Evolutionary conservation across 1,284 basidiomycete genomes (phyloP).

Genomic region (Anthracocystis panici-leucophaei): DNA sequence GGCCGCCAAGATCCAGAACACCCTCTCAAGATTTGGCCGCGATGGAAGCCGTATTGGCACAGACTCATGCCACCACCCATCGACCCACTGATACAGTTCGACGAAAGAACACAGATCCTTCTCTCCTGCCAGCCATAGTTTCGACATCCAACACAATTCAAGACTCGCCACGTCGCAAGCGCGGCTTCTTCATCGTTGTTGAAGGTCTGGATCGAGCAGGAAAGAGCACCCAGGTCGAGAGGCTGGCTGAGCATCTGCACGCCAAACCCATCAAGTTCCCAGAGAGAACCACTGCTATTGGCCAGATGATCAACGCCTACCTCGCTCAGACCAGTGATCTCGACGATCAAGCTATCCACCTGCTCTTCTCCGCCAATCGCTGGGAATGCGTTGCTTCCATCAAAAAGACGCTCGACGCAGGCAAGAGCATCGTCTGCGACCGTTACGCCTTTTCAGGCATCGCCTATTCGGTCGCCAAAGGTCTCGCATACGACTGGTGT

Average conservation of each 20-base stretch:
- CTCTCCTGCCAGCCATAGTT: neutral
- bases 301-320: slow-evolving; percentile 93
- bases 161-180: slow-evolving; percentile 23
- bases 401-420: slow-evolving; percentile 74
- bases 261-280: slow-evolving; percentile 66
- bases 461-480: slow-evolving; percentile 90
- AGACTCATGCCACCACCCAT: slow-evolving; percentile 14
- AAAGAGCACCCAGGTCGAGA: slow-evolving; percentile 67
- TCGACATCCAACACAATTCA: neutral
- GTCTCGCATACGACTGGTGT: slow-evolving; percentile 80
- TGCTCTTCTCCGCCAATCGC: slow-evolving; percentile 95
- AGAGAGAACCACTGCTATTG: slow-evolving; percentile 90
- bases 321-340: slow-evolving; percentile 83
- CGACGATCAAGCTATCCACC: slow-evolving; percentile 90
- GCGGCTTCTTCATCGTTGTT: slow-evolving; percentile 67
- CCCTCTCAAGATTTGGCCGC: slow-evolving; percentile 48
- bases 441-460: slow-evolving; percentile 97
- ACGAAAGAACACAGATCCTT: slow-evolving; percentile 26
- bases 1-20: slow-evolving; percentile 36
- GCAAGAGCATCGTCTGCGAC: slow-evolving; percentile 86
- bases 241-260: slow-evolving; percentile 49
- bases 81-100: slow-evolving; percentile 17
- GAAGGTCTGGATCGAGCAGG: slow-evolving; percentile 68
- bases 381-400: slow-evolving; percentile 77
- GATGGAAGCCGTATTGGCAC: slow-evolving; percentile 44